Base-by-base conservation (phyloP, 257 asterid genomes). In the Coffea canephora region DNA sequence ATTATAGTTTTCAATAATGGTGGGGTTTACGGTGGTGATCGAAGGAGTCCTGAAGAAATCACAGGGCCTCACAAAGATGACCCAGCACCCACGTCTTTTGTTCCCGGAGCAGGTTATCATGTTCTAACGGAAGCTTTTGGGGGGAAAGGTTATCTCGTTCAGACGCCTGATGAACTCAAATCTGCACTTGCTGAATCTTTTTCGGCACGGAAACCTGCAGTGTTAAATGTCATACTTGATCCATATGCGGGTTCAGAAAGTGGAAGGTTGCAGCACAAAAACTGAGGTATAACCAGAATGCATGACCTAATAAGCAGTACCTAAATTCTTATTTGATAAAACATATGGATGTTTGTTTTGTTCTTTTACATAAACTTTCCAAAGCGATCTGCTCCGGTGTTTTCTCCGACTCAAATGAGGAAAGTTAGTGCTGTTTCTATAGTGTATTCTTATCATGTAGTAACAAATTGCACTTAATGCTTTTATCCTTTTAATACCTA, bases 161-260 rank as follows among this genome's bases (percentile, higher is more conserved):
- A 88, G 50, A 94, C 97, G 43, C 98, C 96, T 0, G 96, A 89
- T 74, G 98, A 93, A 80, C 96, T 95, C 12, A 90, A 83, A 84
- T 85, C 88, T 46, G 98, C 98, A 52, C 98, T 95, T 70, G 21
- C 82, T 46, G 88, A 93, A 80, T 87, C 98, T 9, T 95, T 95
- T 79, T 77, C 91, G 9, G 91, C 92, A 8, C 84, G 90, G 83
- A 90, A 93, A 77, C 97, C 98, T 25, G 80, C 97, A 9, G 94
- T 94, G 76, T 85, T 94, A 72, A 94, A 94, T 62, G 96, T 94
- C 73, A 89, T 89, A 12, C 85, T 94, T 18, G 97, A 95, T 85
- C 98, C 98, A 7, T 91, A 85, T 76, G 98, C 98, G 61, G 97
- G 98, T 34, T 85, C 98, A 1, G 97, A 94, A 84, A 94, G 98